Evolutionary conservation across 208 protist genomes (phyloP).

Genomic region (Trichomonas vaginalis): DNA sequence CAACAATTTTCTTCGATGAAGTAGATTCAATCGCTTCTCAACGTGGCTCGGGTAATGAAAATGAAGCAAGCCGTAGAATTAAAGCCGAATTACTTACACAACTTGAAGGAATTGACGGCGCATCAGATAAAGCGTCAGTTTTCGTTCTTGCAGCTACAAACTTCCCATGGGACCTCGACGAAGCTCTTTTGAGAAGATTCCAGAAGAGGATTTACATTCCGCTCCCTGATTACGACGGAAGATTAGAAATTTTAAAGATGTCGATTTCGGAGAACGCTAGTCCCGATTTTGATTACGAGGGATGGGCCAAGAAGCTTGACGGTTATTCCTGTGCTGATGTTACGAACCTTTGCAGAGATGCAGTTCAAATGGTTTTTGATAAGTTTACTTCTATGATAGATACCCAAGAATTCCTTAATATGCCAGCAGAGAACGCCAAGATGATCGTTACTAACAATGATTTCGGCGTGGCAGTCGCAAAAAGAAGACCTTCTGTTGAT

Average conservation of each 20-base stretch:
- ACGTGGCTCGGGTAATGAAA: constrained; percentile 25
- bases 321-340: constrained; percentile 57
- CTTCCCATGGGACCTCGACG: constrained; percentile 39
- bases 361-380: constrained; percentile 33
- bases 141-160: constrained; percentile 39
- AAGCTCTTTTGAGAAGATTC: constrained; percentile 34
- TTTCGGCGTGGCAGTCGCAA: not conserved
- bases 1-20: constrained; percentile 62
- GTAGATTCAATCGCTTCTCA: constrained; percentile 40
- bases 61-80: constrained; percentile 38
- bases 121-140: constrained; percentile 1
- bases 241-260: constrained; percentile 21
- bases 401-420: not conserved
- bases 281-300: not conserved
- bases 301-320: constrained; percentile 20
- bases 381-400: not conserved
- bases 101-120: constrained; percentile 30
- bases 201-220: constrained; percentile 43
- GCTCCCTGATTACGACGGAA: constrained; percentile 23
- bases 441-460: not conserved
- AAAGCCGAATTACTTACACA: constrained; percentile 37
- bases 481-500: not conserved
- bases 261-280: not conserved
- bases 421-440: not conserved
- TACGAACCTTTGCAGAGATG: constrained; percentile 50